Evolutionary conservation across 2,329 filamentous ascomycete species (phyloP).

Genomic region (Madurella mycetomatis): DNA sequence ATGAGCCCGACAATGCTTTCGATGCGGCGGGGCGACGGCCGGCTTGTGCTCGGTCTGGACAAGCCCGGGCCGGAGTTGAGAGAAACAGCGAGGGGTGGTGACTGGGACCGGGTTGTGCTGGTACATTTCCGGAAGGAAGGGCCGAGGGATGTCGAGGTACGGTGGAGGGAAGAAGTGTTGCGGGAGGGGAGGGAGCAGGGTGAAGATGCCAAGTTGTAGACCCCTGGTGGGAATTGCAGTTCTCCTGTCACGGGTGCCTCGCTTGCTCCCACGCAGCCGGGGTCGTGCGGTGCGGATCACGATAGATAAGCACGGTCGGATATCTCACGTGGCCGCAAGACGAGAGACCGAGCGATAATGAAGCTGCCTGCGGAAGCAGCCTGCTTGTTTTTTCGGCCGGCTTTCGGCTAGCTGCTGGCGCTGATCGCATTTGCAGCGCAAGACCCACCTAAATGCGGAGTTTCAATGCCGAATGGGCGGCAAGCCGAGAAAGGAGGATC

Average conservation of each 20-base stretch:
- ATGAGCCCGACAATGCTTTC: conserved; percentile 53
- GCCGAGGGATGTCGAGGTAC: conserved; percentile 50
- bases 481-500: too few species aligned
- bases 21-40: conserved; percentile 40
- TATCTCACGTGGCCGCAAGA: too few species aligned
- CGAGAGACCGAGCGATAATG: too few species aligned
- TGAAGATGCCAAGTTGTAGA: conserved; percentile 9
- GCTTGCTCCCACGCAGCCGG: too few species aligned
- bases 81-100: conserved; percentile 47
- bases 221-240: not conserved
- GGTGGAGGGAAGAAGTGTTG: conserved; percentile 46
- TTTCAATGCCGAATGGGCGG: too few species aligned
- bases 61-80: conserved; percentile 53
- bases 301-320: too few species aligned
- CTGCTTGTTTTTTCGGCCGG: too few species aligned
- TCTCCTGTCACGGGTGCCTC: not conserved
- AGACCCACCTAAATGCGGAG: too few species aligned
- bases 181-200: conserved; percentile 37
- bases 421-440: too few species aligned
- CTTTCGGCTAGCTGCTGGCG: too few species aligned
- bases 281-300: too few species aligned
- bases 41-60: conserved; percentile 53
- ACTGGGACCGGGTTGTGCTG: conserved; percentile 56
- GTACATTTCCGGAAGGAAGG: conserved; percentile 49
- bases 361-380: too few species aligned